A percentile compares a stretch with the other conserved stretches of the same genome.
phyloP scores from a whole-genome alignment of 2,329 filamentous ascomycete genomes.

The Venturia nashicola region DNA sequence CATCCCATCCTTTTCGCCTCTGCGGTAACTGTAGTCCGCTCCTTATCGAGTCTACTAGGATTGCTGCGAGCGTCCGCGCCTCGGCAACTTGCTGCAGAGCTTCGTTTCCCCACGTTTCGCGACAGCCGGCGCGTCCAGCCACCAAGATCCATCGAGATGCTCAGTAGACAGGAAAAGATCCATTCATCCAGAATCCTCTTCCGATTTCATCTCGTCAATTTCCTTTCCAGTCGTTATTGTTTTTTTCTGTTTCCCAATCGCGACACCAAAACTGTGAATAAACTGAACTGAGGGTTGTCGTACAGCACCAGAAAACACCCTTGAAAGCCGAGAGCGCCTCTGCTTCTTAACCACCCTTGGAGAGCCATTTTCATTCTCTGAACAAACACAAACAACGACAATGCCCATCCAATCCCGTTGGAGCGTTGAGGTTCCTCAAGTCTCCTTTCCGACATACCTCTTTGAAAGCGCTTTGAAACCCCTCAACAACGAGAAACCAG shows the following conservation, averaged over 20 bases:
- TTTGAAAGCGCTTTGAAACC: constrained; percentile 37
- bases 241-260: not conserved
- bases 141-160: not conserved
- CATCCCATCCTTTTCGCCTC: not conserved
- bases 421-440: constrained; percentile 32
- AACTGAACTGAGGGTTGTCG: not conserved
- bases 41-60: not conserved
- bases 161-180: not conserved
- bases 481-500: constrained; percentile 29
- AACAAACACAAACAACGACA: not conserved
- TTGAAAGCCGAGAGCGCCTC: not conserved
- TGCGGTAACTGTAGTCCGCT: not conserved
- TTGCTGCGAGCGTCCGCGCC: not conserved
- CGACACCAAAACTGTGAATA: too few species aligned
- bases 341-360: not conserved
- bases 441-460: constrained; percentile 34
- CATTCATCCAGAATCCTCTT: too few species aligned
- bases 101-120: not conserved
- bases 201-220: not conserved
- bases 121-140: not conserved
- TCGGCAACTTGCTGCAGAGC: not conserved
- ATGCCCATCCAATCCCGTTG: constrained; percentile 44
- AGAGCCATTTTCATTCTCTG: not conserved
- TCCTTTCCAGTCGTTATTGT: not conserved
- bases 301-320: not conserved